Evolutionary conservation across 176 grass and related monocot genomes (phyloP), one percentile per base, ranked within the genome.

Genomic region (Saccharum spontaneum): DNA sequence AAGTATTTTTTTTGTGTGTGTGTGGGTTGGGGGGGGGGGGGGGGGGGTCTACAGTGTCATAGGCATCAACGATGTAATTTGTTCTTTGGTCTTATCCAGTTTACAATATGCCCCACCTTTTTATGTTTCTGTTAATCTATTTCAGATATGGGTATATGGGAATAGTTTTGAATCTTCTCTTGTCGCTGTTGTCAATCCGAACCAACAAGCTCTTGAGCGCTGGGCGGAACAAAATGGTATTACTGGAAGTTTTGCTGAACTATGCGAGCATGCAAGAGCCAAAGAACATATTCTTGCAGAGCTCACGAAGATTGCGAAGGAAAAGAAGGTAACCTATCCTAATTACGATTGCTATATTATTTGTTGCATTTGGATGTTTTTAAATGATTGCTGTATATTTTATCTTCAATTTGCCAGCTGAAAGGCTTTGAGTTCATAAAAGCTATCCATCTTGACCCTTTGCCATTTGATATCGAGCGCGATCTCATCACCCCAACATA

Each of bases 91-190:
- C 30, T 37, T 67, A 40, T 49, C 52, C 3, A 22, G 17, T n/a
- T 49, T 8, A 7, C 9, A 22, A 33, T 57, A 31, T 79, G 22
- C 22, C 64, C 73, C 10, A 31, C 23, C 4, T 6, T 46, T 71
- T 74, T 54, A 28, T 84, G 17, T 76, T 69, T 75, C 50, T 45
- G 55, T 60, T 80, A 77, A 83, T 89, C 74, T 48, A 84, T 92
- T 82, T 92, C 87, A 98, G 96, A 90, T 98, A 84, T 98, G 96
- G 96, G 80, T 98, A 54, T 98, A 98, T 2, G 96, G 93, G 36
- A 98, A 95, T 73, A 98, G 96, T 45, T 98, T 98, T 64, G 96
- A 98, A 71, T 95, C 93, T 13, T 94, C 20, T 79, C 93, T 98
- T 76, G 75, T 98, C 41, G 93, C 91, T 10, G 77, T 95, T 22